These are phyloP conservation scores for Rubus parviflorus DNA, from an alignment of 306 rosid genomes.

Conservation along the genomic window DNA sequence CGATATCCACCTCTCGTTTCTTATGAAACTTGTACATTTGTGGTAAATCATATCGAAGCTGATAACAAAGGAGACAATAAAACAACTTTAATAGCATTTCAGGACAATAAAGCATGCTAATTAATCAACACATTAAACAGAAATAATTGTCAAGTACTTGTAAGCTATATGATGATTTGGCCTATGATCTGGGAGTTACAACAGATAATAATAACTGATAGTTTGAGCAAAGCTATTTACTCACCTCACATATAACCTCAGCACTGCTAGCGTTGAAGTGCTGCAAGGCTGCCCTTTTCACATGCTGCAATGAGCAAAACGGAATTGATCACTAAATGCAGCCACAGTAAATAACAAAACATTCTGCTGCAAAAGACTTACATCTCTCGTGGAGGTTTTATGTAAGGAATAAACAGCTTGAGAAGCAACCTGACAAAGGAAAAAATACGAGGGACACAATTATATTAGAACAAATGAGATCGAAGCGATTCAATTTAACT, in stretches of 20 bases:
- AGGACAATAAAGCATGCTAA: not conserved
- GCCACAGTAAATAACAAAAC: constrained; percentile 2
- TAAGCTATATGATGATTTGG: not conserved
- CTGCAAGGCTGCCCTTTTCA: constrained; percentile 70
- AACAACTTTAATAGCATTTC: not conserved
- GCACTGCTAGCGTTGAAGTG: constrained; percentile 73
- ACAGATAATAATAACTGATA: not conserved
- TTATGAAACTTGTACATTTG: constrained; percentile 85
- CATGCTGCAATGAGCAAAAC: constrained; percentile 63
- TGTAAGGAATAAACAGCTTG: constrained; percentile 92
- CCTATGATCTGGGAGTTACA: not conserved
- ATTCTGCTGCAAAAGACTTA: constrained; percentile 39
- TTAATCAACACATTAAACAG: not conserved
- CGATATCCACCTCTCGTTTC: constrained; percentile 82
- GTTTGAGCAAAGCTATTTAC: constrained; percentile 14
- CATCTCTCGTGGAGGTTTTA: constrained; percentile 90
- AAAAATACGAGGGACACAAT: constrained; percentile 20
- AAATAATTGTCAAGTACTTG: not conserved
- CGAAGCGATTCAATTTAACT: not conserved
- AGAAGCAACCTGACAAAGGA: constrained; percentile 66
- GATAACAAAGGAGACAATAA: constrained; percentile 29
- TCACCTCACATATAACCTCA: constrained; percentile 85
- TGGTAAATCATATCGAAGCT: constrained; percentile 83
- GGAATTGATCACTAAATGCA: not conserved
- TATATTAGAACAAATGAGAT: constrained; percentile 11